Percentiles rank a stretch among this genome's conserved stretches.
Conservation (phyloP, 331 rosid species). For the Malus hybrid region DNA sequence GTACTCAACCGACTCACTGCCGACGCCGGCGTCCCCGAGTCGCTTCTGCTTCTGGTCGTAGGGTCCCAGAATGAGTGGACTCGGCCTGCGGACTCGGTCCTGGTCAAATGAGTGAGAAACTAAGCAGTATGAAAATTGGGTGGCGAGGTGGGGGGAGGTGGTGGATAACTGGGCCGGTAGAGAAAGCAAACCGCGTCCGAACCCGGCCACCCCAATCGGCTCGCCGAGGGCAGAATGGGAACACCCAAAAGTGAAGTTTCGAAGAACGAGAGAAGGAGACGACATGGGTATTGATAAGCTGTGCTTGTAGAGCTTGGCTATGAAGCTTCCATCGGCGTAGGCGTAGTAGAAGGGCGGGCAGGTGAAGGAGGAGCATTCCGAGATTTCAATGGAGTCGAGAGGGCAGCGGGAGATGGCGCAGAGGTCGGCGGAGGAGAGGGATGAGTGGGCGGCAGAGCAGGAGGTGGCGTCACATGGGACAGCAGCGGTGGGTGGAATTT, state of each 20-base stretch:
- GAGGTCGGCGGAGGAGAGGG: conserved; percentile 48
- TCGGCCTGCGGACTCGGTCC: conserved; percentile 54
- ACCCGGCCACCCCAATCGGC: conserved; percentile 91
- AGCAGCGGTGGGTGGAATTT: conserved; percentile 32
- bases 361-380: conserved; percentile 50
- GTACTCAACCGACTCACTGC: conserved; percentile 14
- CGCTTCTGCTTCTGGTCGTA: conserved; percentile 26
- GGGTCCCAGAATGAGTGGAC: conserved; percentile 83
- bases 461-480: conserved; percentile 56
- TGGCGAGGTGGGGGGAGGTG: conserved; percentile 60
- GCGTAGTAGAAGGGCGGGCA: conserved; percentile 93
- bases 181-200: conserved; percentile 73
- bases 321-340: conserved; percentile 80
- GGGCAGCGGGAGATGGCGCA: conserved; percentile 84
- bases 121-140: conserved; percentile 77
- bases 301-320: conserved; percentile 50
- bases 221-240: conserved; percentile 84
- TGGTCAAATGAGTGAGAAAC: conserved; percentile 75
- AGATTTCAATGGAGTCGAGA: conserved; percentile 60
- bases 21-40: background rate
- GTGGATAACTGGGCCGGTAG: conserved; percentile 68
- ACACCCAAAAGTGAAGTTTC: conserved; percentile 82
- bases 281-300: conserved; percentile 39
- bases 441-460: conserved; percentile 64
- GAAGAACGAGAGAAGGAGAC: conserved; percentile 38